These are phyloP conservation scores for Serendipita indica DNA, from an alignment of 768 basidiomycete genomes.

Conservation along the genomic window DNA sequence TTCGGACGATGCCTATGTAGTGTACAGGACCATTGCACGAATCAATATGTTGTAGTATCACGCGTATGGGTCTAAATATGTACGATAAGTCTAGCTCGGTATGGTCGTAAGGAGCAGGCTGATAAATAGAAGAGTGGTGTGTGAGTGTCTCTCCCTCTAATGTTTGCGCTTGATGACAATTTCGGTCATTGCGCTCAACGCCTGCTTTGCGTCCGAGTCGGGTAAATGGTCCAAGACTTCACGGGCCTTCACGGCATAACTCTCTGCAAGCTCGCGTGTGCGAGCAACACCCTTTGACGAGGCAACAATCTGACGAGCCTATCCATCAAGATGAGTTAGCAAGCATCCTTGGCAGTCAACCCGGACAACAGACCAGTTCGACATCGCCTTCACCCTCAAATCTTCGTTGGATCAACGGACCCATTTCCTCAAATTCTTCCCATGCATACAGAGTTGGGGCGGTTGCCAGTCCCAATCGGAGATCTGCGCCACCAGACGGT, in stretches of 20 bases:
- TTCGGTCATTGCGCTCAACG: slow-evolving; percentile 58
- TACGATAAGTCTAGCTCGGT: background rate
- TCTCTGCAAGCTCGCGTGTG: slow-evolving; percentile 58
- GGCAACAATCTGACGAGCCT: slow-evolving; percentile 58
- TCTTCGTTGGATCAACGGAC: slow-evolving; percentile 62
- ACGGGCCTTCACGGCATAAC: slow-evolving; percentile 63
- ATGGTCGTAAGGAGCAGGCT: background rate
- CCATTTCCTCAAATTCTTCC: slow-evolving; percentile 58
- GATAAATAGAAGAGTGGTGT: too few relatives aligned
- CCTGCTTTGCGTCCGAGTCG: slow-evolving; percentile 62
- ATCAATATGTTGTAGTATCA: too few relatives aligned
- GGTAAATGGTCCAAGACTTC: slow-evolving; percentile 57
- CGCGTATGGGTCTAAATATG: too few relatives aligned
- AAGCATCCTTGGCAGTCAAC: background rate
- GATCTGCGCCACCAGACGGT: slow-evolving; percentile 67
- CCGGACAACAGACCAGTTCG: slow-evolving; percentile 42
- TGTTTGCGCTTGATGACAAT: slow-evolving; percentile 44
- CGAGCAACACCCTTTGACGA: slow-evolving; percentile 61
- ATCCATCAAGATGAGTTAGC: slow-evolving; percentile 8
- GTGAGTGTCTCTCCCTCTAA: background rate
- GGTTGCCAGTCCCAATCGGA: slow-evolving; percentile 70
- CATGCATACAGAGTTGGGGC: slow-evolving; percentile 78
- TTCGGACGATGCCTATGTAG: background rate
- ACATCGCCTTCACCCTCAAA: slow-evolving; percentile 68
- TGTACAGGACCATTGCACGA: too few relatives aligned